Evolutionary conservation across 2,329 filamentous ascomycete species (phyloP).

Genomic region (Cercospora brassicicola): DNA sequence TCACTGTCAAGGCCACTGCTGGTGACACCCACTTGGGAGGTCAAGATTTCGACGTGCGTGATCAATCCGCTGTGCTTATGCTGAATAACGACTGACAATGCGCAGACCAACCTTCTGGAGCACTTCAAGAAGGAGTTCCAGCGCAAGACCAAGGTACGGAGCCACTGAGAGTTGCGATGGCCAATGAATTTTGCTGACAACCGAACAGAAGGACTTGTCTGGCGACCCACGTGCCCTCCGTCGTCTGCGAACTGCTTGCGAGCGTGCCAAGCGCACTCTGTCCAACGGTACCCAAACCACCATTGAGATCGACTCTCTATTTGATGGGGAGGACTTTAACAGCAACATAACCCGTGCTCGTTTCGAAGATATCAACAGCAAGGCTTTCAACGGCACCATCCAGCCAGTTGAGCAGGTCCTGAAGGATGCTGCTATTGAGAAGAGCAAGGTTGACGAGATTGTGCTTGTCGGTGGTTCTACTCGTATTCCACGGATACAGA

Average conservation of each 20-base stretch:
- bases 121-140: constrained; percentile 96
- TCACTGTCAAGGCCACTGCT: constrained; percentile 97
- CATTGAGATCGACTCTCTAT: constrained; percentile 97
- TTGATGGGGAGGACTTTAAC: constrained; percentile 97
- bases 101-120: constrained; percentile 87
- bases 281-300: constrained; percentile 97
- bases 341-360: constrained; percentile 95
- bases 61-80: not conserved
- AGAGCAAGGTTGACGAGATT: constrained; percentile 93
- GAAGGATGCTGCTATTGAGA: constrained; percentile 85
- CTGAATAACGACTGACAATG: not conserved
- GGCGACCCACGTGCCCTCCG: constrained; percentile 88
- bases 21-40: constrained; percentile 61
- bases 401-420: constrained; percentile 95
- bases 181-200: not conserved
- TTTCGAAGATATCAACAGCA: constrained; percentile 98
- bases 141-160: constrained; percentile 68
- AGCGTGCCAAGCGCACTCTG: constrained; percentile 98
- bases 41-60: constrained; percentile 12
- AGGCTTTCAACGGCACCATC: constrained; percentile 89
- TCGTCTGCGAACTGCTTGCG: constrained; percentile 94
- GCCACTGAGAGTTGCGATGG: not conserved
- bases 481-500: constrained; percentile 98
- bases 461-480: constrained; percentile 98
- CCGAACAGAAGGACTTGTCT: constrained; percentile 57